Conservation (phyloP, 2,329 filamentous ascomycete species). For the Coleophoma cylindrospora region DNA sequence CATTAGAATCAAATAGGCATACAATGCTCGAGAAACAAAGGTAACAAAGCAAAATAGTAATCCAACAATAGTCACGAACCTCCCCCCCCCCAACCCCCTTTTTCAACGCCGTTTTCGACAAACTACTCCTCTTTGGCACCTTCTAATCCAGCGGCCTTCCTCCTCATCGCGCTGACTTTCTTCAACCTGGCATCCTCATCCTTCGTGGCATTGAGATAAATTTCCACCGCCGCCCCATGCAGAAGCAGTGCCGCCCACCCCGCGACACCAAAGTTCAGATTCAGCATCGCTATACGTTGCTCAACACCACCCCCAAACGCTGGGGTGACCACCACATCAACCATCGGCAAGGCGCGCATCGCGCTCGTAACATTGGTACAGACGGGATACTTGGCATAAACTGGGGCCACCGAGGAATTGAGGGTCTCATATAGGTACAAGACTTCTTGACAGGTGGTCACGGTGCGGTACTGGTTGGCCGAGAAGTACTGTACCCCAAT, state of each 20-base stretch:
- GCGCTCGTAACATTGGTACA: neutral
- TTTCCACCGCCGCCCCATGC: neutral
- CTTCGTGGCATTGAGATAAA: constrained; percentile 1
- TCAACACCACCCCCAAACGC: neutral
- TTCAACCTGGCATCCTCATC: neutral
- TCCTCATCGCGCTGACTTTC: constrained; percentile 1
- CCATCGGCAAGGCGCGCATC: neutral
- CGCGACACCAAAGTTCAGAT: constrained; percentile 4
- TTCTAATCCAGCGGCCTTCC: constrained; percentile 1
- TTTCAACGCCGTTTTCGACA: no score
- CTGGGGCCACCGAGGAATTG: neutral
- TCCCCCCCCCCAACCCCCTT: no score
- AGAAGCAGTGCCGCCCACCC: neutral
- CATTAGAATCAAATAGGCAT: no score
- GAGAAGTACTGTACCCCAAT: neutral
- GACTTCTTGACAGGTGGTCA: constrained; percentile 4
- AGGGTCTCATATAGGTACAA: constrained; percentile 2
- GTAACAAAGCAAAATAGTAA: no score
- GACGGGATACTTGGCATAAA: neutral
- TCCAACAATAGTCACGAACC: no score
- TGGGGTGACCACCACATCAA: constrained; percentile 4
- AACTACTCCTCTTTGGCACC: no score
- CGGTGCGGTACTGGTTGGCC: neutral
- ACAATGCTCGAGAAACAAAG: no score
- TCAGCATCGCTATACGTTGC: constrained; percentile 1